Conservation (phyloP, 2,329 filamentous ascomycete species). For the Raffaelea deltoideospora region DNA sequence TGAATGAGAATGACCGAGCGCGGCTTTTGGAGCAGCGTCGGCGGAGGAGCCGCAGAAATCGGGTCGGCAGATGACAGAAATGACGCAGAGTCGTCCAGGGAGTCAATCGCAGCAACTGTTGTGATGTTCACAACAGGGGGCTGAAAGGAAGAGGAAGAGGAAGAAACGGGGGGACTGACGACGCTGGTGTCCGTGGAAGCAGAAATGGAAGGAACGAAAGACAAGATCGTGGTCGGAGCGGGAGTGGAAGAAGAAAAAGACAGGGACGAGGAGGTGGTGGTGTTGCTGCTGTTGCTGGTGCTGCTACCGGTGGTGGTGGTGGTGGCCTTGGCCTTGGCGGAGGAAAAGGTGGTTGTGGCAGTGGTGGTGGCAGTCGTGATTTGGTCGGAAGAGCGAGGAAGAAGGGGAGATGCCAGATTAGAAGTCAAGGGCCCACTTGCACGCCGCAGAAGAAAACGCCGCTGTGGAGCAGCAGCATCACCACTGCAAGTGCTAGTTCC, state of each 20-base stretch:
- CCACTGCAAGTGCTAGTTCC: background rate
- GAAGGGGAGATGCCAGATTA: background rate
- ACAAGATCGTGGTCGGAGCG: background rate
- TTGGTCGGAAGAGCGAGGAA: background rate
- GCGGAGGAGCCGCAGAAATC: too few relatives aligned
- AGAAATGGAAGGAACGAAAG: too few relatives aligned
- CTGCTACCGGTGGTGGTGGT: background rate
- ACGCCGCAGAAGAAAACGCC: constrained; percentile 2
- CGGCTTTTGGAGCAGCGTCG: too few relatives aligned
- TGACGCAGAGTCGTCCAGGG: too few relatives aligned
- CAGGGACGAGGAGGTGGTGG: background rate
- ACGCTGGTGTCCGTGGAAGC: background rate
- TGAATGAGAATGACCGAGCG: too few relatives aligned
- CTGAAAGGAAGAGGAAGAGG: background rate
- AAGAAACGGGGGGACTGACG: background rate
- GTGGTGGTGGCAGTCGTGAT: constrained; percentile 1
- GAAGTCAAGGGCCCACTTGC: constrained; percentile 1
- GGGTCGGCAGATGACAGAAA: too few relatives aligned
- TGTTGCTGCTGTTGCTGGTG: too few relatives aligned
- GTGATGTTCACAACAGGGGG: background rate
- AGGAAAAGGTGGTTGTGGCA: background rate
- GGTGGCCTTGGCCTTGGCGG: background rate
- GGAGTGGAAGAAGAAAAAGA: background rate
- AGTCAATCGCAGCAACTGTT: constrained; percentile 4
- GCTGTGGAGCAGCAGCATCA: constrained; percentile 1